Conservation (phyloP, 2,329 filamentous ascomycete genomes). For the Xylariaceae sp. region DNA sequence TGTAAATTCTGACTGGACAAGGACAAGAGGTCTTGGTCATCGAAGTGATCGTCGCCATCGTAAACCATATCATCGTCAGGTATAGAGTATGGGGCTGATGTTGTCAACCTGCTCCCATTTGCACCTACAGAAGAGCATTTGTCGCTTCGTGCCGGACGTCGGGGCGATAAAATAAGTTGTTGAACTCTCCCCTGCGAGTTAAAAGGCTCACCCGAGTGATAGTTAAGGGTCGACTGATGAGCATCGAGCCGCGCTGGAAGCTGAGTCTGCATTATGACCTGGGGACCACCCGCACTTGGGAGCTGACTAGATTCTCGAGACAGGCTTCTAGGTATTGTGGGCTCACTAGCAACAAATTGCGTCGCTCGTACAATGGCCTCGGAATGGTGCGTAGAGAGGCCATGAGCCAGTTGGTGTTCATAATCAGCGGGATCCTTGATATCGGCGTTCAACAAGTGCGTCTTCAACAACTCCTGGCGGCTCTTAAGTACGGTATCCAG, state of each 20-base stretch:
- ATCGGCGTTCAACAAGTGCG: slow-evolving; percentile 40
- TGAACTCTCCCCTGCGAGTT: slow-evolving; percentile 16
- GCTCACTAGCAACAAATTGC: slow-evolving; percentile 34
- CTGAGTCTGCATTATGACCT: slow-evolving; percentile 51
- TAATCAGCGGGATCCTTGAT: slow-evolving; percentile 39
- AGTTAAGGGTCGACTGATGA: slow-evolving; percentile 6
- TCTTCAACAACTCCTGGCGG: slow-evolving; percentile 40
- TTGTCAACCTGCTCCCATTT: slow-evolving; percentile 14
- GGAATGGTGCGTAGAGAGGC: slow-evolving; percentile 22
- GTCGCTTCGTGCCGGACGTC: slow-evolving; percentile 18
- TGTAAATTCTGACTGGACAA: slow-evolving; percentile 9
- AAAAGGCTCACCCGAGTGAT: slow-evolving; percentile 15
- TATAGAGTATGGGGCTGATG: slow-evolving; percentile 13
- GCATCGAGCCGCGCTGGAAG: slow-evolving; percentile 29
- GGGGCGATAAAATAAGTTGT: slow-evolving; percentile 15
- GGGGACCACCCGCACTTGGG: slow-evolving; percentile 31
- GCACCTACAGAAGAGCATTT: background rate
- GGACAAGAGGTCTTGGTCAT: slow-evolving; percentile 20
- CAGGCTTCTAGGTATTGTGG: slow-evolving; percentile 27
- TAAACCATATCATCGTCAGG: slow-evolving; percentile 30
- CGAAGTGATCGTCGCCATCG: slow-evolving; percentile 33
- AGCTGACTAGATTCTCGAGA: slow-evolving; percentile 32
- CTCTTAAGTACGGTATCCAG: slow-evolving; percentile 42
- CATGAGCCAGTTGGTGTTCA: slow-evolving; percentile 30
- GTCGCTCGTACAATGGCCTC: slow-evolving; percentile 41